Percentiles rank a stretch among this genome's conserved stretches.
Evolutionary conservation across 208 protist species (phyloP).

Genomic region (Wallacemonas sp.): DNA sequence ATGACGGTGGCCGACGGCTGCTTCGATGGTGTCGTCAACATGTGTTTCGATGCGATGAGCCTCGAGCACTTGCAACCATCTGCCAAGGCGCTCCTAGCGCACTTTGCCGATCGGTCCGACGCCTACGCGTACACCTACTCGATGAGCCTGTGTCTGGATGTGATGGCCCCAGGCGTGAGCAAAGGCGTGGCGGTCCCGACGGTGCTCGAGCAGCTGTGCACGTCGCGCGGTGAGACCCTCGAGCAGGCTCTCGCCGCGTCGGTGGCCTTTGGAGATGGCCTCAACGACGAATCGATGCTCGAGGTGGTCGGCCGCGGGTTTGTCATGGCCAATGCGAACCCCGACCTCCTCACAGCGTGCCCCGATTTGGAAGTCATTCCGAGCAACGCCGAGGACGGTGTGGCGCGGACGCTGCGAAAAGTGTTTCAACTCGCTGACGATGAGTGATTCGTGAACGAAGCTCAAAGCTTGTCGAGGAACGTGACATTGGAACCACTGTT

Average conservation of each 20-base stretch:
- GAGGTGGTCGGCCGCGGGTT: slow-evolving; percentile 26
- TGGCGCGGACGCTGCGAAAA: slow-evolving; percentile 35
- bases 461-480: too few species aligned
- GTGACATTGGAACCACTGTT: too few species aligned
- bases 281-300: slow-evolving; percentile 56
- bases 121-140: slow-evolving; percentile 33
- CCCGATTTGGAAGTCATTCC: slow-evolving; percentile 42
- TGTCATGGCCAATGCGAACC: slow-evolving; percentile 40
- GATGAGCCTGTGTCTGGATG: slow-evolving; percentile 34
- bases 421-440: background rate
- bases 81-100: slow-evolving; percentile 18
- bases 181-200: slow-evolving; percentile 30
- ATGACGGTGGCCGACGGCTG: slow-evolving; percentile 11
- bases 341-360: slow-evolving; percentile 27
- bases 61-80: slow-evolving; percentile 9
- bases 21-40: slow-evolving; percentile 41
- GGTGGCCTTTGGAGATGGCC: slow-evolving; percentile 42
- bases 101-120: slow-evolving; percentile 19
- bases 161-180: slow-evolving; percentile 45
- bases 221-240: background rate
- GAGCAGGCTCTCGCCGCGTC: slow-evolving; percentile 16
- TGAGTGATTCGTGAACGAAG: too few species aligned
- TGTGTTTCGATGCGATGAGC: slow-evolving; percentile 39
- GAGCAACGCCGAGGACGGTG: slow-evolving; percentile 36
- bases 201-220: slow-evolving; percentile 24